Percentiles rank a stretch among this genome's conserved stretches.
phyloP scores from a whole-genome alignment of 2,329 filamentous ascomycete species.

The Davidsoniella virescens region DNA sequence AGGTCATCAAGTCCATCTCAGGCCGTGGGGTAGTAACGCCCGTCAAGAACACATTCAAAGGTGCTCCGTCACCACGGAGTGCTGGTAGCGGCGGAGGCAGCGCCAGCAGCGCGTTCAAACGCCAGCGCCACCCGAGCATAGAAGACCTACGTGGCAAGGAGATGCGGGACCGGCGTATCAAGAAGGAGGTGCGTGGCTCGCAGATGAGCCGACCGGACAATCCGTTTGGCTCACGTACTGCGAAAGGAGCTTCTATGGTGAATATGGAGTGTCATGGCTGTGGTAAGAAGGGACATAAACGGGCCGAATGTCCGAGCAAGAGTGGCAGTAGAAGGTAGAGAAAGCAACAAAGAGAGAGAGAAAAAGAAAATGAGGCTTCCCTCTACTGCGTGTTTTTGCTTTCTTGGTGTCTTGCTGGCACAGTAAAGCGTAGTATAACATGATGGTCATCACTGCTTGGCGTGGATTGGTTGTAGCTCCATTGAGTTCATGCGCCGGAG shows the following conservation, averaged over 20 bases:
- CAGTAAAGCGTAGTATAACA: too few species aligned
- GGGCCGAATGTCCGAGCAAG: conserved; percentile 34
- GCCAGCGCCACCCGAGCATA: conserved; percentile 1
- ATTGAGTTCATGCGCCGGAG: too few species aligned
- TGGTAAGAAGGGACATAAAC: conserved; percentile 43
- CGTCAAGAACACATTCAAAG: neutral
- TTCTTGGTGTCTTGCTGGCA: neutral
- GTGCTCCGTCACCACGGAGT: conserved; percentile 8
- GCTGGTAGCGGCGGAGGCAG: conserved; percentile 1
- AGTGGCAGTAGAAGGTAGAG: neutral
- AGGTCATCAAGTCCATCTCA: conserved; percentile 10
- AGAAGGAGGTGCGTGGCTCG: conserved; percentile 38
- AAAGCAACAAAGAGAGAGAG: neutral
- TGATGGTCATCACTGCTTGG: too few species aligned
- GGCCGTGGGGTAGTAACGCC: conserved; percentile 5
- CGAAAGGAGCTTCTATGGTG: conserved; percentile 4
- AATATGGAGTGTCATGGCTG: conserved; percentile 42
- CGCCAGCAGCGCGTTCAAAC: conserved; percentile 3
- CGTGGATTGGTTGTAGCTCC: too few species aligned
- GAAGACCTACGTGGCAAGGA: conserved; percentile 22
- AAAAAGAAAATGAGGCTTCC: too few species aligned
- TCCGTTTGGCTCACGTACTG: conserved; percentile 1
- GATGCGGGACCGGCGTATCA: conserved; percentile 41
- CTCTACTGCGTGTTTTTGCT: neutral
- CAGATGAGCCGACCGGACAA: conserved; percentile 8